Conservation (phyloP, 441 rosid species). For the Manihot esculenta region DNA sequence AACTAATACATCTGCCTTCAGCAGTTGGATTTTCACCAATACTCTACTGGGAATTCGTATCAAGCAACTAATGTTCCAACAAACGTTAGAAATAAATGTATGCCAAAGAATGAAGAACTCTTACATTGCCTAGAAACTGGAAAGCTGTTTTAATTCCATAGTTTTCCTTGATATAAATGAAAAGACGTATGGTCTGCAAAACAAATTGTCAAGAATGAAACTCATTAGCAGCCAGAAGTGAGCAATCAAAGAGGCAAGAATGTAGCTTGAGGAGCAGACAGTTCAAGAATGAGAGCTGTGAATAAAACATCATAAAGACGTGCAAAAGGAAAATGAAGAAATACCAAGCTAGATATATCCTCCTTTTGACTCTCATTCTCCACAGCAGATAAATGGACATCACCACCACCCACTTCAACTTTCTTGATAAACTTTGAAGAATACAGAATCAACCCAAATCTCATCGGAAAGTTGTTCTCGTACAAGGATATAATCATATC, state of each 20-base stretch:
- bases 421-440: conserved; percentile 67
- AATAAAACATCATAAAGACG: background rate
- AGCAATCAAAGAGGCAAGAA: conserved; percentile 7
- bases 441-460: conserved; percentile 92
- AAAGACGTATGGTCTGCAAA: conserved; percentile 89
- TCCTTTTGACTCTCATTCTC: conserved; percentile 52
- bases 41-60: background rate
- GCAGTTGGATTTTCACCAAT: background rate
- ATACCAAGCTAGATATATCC: conserved; percentile 93
- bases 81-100: background rate
- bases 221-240: conserved; percentile 17
- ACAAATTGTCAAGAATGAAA: conserved; percentile 22
- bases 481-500: conserved; percentile 72
- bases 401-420: conserved; percentile 62
- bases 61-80: background rate
- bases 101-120: conserved; percentile 20
- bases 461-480: conserved; percentile 83
- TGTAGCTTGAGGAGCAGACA: conserved; percentile 10
- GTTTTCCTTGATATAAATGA: conserved; percentile 83
- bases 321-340: conserved; percentile 25
- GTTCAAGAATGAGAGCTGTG: background rate
- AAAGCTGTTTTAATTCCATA: conserved; percentile 78
- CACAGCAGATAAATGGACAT: conserved; percentile 37
- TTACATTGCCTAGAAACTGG: conserved; percentile 88
- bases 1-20: background rate